Evolutionary conservation across 2,329 filamentous ascomycete genomes (phyloP), one percentile per base, ranked within the genome.

Genomic region (Calonectria henricotiae): DNA sequence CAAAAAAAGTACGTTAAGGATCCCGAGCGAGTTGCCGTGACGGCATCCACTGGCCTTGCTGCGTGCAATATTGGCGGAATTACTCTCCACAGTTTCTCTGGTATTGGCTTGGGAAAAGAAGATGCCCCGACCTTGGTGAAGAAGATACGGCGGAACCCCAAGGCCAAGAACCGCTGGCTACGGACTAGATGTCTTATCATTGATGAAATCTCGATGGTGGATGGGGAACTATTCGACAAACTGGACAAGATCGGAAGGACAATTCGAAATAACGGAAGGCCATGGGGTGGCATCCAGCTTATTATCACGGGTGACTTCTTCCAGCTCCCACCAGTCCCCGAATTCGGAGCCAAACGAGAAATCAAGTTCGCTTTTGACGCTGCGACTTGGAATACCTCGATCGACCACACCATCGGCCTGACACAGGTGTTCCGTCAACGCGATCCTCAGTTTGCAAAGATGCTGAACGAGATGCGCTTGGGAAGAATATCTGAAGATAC

Each of bases 131-230:
- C 92, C 37, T 86, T 99, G 27, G 89, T 98, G 62, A 96, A 94
- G 82, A 99, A 98, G 87, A 94, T 99, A 76, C 92, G 93, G 76
- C 90, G 91, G 69, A 98, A 98, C 75, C 87, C 89, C 20, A 98
- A 98, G 80, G 94, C 95, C 25, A 96, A 93, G 80, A 92, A 91
- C 73, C 90, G 96, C 46, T 99, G 97, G 97, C 84, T 97, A 74
- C 90, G 91, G 67, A 97, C 95, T 0, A 97, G 95, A 79, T 90
- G 94, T 13, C 88, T 99, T 27, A 88, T 99, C 75, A 90, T 99
- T 76, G 96, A 99, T 82, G 96, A 99, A 80, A 92, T 99, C 4
- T 98, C 96, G 13, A 99, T 99, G 97, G 95, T 99, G 5, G 96
- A 99, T 77, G 96, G 94, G 1, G 95, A 98, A 39, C 87, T 99